Conservation (phyloP, 2,329 filamentous ascomycete genomes). For the Fusarium sambucinum region DNA sequence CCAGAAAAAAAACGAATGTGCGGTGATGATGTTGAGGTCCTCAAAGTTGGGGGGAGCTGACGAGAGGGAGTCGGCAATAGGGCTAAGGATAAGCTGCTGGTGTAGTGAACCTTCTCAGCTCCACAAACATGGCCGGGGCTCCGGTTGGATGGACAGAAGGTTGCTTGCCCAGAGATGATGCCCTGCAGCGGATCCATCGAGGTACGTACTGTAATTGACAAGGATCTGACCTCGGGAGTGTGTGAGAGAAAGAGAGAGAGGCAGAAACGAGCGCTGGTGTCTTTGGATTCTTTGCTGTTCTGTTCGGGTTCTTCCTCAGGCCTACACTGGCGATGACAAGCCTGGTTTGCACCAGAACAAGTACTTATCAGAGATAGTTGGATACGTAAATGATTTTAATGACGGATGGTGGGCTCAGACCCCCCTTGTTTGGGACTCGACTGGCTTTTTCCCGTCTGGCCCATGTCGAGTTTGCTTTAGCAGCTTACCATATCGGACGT, state of each 20-base stretch:
- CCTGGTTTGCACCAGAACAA: conserved; percentile 21
- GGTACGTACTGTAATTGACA: conserved; percentile 20
- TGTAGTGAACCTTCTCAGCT: conserved; percentile 38
- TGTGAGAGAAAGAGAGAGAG: not conserved
- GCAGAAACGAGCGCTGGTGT: not conserved
- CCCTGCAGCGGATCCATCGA: conserved; percentile 25
- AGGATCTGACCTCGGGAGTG: conserved; percentile 8
- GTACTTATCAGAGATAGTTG: not conserved
- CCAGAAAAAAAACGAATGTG: conserved; percentile 40
- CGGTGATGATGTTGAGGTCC: conserved; percentile 42
- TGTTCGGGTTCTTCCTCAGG: conserved; percentile 11
- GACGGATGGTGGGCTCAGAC: conserved; percentile 42
- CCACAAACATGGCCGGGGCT: conserved; percentile 45
- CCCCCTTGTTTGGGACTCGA: conserved; percentile 26
- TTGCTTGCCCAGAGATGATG: conserved; percentile 36
- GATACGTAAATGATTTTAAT: conserved; percentile 12
- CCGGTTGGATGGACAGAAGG: conserved; percentile 41
- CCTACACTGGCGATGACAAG: conserved; percentile 2
- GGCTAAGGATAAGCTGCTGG: conserved; percentile 49
- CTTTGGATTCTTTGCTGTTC: conserved; percentile 10
- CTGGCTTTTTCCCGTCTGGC: conserved; percentile 24
- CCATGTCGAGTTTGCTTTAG: conserved; percentile 31
- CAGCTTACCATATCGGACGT: conserved; percentile 22
- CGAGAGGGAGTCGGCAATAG: conserved; percentile 46
- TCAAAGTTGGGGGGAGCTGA: conserved; percentile 41